A percentile compares a stretch with the other conserved stretches of the same genome.
These are phyloP conservation scores for Debaryomyces udenii DNA, from an alignment of 1,139 yeast species.

Conservation along the genomic window DNA sequence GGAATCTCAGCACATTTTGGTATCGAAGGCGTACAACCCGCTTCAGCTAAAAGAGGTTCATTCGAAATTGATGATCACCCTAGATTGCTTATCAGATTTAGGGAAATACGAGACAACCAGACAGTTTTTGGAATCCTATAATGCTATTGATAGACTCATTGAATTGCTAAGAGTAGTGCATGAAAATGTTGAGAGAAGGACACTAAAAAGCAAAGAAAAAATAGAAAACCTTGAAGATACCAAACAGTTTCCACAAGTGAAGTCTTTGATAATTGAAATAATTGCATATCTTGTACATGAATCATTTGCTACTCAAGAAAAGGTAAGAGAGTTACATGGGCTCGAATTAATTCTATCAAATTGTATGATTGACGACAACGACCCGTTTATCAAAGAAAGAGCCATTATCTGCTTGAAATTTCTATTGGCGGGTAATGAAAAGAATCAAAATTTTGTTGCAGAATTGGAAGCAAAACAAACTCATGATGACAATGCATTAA, in stretches of 20 bases:
- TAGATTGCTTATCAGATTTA: slow-evolving; percentile 58
- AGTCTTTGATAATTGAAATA: slow-evolving; percentile 63
- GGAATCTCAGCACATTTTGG: slow-evolving; percentile 16
- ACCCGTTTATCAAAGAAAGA: slow-evolving; percentile 86
- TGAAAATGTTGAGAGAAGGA: slow-evolving; percentile 43
- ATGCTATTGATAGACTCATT: slow-evolving; percentile 49
- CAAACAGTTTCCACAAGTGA: slow-evolving; percentile 59
- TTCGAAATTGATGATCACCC: slow-evolving; percentile 27
- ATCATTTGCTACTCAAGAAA: slow-evolving; percentile 63
- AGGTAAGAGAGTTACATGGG: slow-evolving; percentile 66
- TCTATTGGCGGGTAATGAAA: slow-evolving; percentile 60
- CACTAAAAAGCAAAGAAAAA: slow-evolving; percentile 14
- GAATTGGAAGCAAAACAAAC: slow-evolving; percentile 41
- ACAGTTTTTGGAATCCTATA: slow-evolving; percentile 54
- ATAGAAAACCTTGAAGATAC: slow-evolving; percentile 19
- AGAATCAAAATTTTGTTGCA: slow-evolving; percentile 77
- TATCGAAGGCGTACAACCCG: slow-evolving; percentile 14
- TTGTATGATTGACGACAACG: slow-evolving; percentile 83
- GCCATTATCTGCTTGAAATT: slow-evolving; percentile 78
- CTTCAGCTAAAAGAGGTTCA: slow-evolving; percentile 20
- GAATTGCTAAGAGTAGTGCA: slow-evolving; percentile 53
- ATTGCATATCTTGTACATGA: slow-evolving; percentile 57
- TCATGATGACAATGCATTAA: slow-evolving; percentile 37
- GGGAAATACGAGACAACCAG: slow-evolving; percentile 54
- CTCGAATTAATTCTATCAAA: slow-evolving; percentile 73